These are phyloP conservation scores for Mucuna pruriens DNA, from an alignment of 306 rosid species.

Conservation along the genomic window DNA sequence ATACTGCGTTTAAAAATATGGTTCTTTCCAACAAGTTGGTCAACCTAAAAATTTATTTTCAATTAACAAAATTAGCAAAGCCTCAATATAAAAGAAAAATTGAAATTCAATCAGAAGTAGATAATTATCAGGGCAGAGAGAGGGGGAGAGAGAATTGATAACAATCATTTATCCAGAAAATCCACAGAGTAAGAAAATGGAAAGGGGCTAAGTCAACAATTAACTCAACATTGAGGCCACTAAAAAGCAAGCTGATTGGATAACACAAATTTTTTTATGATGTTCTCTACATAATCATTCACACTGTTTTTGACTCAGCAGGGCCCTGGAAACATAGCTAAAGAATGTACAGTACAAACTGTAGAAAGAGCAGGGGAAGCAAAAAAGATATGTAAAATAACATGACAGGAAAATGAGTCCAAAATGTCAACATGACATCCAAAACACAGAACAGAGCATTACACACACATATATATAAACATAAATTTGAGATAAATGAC, in stretches of 20 bases:
- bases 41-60: conserved; percentile 48
- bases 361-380: conserved; percentile 17
- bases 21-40: conserved; percentile 58
- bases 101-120: conserved; percentile 16
- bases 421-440: conserved; percentile 15
- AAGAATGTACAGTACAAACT: background rate
- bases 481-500: conserved; percentile 18
- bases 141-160: background rate
- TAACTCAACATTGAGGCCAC: conserved; percentile 22
- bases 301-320: background rate
- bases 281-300: conserved; percentile 15
- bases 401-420: conserved; percentile 33
- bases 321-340: background rate
- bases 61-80: conserved; percentile 9
- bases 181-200: background rate
- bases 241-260: conserved; percentile 6
- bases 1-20: conserved; percentile 70
- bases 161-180: background rate
- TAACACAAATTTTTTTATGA: conserved; percentile 4
- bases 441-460: background rate
- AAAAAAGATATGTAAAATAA: background rate
- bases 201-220: conserved; percentile 16
- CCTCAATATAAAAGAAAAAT: background rate
- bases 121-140: background rate
- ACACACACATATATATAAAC: background rate